phyloP scores from a whole-genome alignment of 345 rosid species.

The Adansonia digitata region DNA sequence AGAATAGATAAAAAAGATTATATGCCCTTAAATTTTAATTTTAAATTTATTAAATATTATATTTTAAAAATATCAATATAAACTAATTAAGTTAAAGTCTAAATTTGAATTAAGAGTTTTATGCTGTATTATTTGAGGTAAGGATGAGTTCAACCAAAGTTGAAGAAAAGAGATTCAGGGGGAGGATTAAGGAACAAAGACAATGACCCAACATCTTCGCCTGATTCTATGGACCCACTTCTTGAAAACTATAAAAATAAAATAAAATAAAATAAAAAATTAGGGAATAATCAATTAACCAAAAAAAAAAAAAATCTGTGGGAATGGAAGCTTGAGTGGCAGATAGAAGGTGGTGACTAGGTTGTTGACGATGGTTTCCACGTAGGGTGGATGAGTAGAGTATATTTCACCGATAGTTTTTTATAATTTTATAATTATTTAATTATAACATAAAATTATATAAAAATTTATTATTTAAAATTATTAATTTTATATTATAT shows the following conservation, averaged over 20 bases:
- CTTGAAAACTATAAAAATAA: background rate
- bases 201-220: constrained; percentile 23
- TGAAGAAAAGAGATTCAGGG: constrained; percentile 2
- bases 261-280: background rate
- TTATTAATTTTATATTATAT: too few species aligned
- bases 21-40: too few species aligned
- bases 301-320: background rate
- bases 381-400: constrained; percentile 37
- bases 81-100: too few species aligned
- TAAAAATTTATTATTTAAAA: too few species aligned
- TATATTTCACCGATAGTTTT: too few species aligned
- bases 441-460: too few species aligned
- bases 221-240: constrained; percentile 25
- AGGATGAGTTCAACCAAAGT: background rate
- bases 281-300: background rate
- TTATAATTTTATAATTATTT: too few species aligned
- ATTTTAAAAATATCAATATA: too few species aligned
- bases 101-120: background rate
- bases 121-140: background rate
- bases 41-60: too few species aligned
- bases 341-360: constrained; percentile 24
- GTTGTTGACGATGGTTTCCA: constrained; percentile 22
- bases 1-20: too few species aligned
- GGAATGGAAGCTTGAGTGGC: constrained; percentile 20
- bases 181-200: constrained; percentile 39